Evolutionary conservation across 1,284 basidiomycete genomes (phyloP).

Genomic region (Moesziomyces parantarcticus): DNA sequence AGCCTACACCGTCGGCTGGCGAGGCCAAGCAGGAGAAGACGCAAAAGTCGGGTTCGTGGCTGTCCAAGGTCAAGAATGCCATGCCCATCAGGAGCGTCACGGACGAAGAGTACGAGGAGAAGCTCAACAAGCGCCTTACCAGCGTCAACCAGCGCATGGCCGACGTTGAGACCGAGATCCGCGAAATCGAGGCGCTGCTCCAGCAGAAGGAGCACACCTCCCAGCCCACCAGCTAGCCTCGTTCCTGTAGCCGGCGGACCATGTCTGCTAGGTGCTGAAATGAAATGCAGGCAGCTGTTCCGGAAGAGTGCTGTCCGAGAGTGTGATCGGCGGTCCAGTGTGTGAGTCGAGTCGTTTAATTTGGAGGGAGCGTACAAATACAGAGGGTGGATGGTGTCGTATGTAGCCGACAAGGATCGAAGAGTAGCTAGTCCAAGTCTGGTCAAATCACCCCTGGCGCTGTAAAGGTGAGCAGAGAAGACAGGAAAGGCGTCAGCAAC

Average conservation of each 20-base stretch:
- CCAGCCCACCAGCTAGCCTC: neutral
- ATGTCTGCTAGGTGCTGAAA: neutral
- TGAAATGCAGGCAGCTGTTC: neutral
- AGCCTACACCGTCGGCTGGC: neutral
- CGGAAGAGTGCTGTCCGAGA: neutral
- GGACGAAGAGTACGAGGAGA: constrained; percentile 52
- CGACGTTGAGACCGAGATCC: constrained; percentile 36
- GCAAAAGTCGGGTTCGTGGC: constrained; percentile 9
- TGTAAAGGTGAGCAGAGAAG: neutral
- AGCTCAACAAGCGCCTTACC: constrained; percentile 29
- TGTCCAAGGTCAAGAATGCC: constrained; percentile 18
- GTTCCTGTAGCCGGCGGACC: neutral
- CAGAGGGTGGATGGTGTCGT: neutral
- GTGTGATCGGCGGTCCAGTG: neutral
- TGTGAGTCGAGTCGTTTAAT: neutral
- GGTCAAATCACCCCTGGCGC: constrained; percentile 7
- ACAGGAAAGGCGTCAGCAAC: neutral
- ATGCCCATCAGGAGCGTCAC: constrained; percentile 48
- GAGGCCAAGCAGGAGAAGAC: neutral
- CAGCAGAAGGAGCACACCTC: constrained; percentile 9
- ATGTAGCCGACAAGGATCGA: too few relatives aligned
- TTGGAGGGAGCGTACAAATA: constrained; percentile 24
- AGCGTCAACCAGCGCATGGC: constrained; percentile 40
- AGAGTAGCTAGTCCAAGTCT: too few relatives aligned
- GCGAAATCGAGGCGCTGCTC: constrained; percentile 32